A percentile compares a stretch with the other conserved stretches of the same genome.
Conservation (phyloP, 1,284 basidiomycete species). For the Tranzscheliella williamsii region DNA sequence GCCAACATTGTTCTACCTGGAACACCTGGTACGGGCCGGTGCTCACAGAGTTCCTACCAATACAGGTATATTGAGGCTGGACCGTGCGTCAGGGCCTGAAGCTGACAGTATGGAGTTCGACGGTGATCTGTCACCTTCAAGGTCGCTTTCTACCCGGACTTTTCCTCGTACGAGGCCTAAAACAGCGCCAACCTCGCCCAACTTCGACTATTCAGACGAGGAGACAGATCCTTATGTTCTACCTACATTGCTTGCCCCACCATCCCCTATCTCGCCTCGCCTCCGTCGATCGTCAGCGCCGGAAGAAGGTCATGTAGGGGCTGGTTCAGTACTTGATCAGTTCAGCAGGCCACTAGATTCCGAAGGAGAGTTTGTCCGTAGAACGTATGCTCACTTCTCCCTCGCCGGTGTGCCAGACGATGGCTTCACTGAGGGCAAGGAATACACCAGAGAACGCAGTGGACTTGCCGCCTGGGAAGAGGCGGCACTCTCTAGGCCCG, state of each 20-base stretch:
- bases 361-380: slow-evolving; percentile 50
- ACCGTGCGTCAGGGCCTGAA: too few species aligned
- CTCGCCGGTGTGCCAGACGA: slow-evolving; percentile 46
- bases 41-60: too few species aligned
- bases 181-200: too few species aligned
- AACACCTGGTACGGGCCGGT: too few species aligned
- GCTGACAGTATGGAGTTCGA: too few species aligned
- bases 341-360: slow-evolving; percentile 30
- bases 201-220: too few species aligned
- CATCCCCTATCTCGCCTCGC: slow-evolving; percentile 6
- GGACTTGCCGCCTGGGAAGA: slow-evolving; percentile 42
- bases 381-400: slow-evolving; percentile 53
- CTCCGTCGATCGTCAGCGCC: slow-evolving; percentile 27
- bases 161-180: too few species aligned
- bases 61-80: too few species aligned
- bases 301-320: slow-evolving; percentile 9
- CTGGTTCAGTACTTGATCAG: slow-evolving; percentile 9
- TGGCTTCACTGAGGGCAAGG: slow-evolving; percentile 51
- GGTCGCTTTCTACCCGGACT: too few species aligned
- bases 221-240: too few species aligned
- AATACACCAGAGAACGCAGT: slow-evolving; percentile 51
- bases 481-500: slow-evolving; percentile 13
- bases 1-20: too few species aligned
- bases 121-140: too few species aligned
- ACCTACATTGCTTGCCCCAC: slow-evolving; percentile 15